Base-by-base conservation (phyloP, 169 alveolate genomes). In the Cryptosporidium bovis region DNA sequence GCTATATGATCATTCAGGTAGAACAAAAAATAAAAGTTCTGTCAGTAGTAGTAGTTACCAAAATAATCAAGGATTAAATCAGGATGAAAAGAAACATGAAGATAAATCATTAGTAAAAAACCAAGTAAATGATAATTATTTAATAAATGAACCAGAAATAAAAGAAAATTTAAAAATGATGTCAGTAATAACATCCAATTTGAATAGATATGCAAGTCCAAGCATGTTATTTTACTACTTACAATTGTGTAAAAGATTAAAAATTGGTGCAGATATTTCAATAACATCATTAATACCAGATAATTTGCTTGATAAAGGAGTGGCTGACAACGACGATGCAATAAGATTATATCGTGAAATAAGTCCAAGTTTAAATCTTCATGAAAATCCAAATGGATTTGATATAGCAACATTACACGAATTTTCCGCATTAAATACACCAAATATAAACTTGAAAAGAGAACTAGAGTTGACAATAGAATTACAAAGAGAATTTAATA, bases 151-250 rank as follows among this genome's bases (percentile, higher is more conserved):
- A 12, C 15, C n/a, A 40, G 87, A 77, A 34, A 36, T 50, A 56
- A 62, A 46, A 4, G 87, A 77, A 51, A 27, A 77, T 40, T 15
- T 77, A 10, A 77, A 77, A 46, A 60, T 20, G 20, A 77, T 77
- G 56, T 27, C 87, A 58, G 44, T 18, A 20, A 40, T 77, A 53
- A 31, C 51, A 77, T 77, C 69, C 15, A 77, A 77, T 48, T 77
- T 77, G 31, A 77, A 77, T 77, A 77, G 87, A 62, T 77, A 77
- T 12, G 87, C 87, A 60, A 77, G 87, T 40, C 87, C 87, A 77
- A 77, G 87, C 24, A 77, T 77, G 60, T 60, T 77, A 33, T 77
- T 77, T 77, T 77, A 77, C 56, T 77, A 77, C 51, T 77, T 77
- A 44, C 87, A 77, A 77, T 27, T 77, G 4, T 60, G 71, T 60